These are phyloP conservation scores for Mycocalia duriaeana DNA, from an alignment of 1,284 basidiomycete species.

Conservation along the genomic window DNA sequence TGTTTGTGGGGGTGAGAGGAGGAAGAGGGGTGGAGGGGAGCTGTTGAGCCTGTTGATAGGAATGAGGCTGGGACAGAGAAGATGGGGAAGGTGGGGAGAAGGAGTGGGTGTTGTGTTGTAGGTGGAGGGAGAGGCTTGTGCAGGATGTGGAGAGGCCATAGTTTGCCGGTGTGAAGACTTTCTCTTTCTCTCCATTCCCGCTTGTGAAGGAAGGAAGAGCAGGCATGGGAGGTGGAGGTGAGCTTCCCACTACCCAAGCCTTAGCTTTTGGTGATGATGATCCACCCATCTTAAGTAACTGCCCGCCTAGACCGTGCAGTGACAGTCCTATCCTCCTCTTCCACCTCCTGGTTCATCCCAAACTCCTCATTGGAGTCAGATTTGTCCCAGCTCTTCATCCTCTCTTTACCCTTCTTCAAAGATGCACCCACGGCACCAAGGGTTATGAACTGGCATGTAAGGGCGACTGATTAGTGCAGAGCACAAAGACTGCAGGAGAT, in stretches of 20 bases:
- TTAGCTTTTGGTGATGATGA: too few species aligned
- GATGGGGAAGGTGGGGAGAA: neutral
- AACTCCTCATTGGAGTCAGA: constrained; percentile 34
- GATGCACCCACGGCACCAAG: too few species aligned
- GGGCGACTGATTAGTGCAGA: constrained; percentile 54
- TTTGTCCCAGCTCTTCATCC: constrained; percentile 38
- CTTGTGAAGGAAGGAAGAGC: constrained; percentile 25
- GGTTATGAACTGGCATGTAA: too few species aligned
- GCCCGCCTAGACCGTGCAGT: constrained; percentile 54
- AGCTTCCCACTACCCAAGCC: too few species aligned
- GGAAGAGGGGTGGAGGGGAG: too few species aligned
- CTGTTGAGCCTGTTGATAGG: too few species aligned
- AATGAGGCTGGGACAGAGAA: neutral
- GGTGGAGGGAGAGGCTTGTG: constrained; percentile 58
- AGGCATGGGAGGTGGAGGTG: constrained; percentile 37
- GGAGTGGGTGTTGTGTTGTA: constrained; percentile 38
- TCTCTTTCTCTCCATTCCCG: too few species aligned
- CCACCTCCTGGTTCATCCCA: constrained; percentile 36
- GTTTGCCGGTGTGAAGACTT: constrained; percentile 15
- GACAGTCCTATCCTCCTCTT: constrained; percentile 69
- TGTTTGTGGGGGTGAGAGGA: too few species aligned
- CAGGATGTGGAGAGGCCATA: constrained; percentile 22
- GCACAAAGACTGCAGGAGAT: constrained; percentile 66
- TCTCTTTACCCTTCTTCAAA: constrained; percentile 2
- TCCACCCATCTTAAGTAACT: too few species aligned